A percentile compares a stretch with the other conserved stretches of the same genome.
These are phyloP conservation scores for Sporisorium sorghi DNA, from an alignment of 1,284 basidiomycete species.

Conservation along the genomic window DNA sequence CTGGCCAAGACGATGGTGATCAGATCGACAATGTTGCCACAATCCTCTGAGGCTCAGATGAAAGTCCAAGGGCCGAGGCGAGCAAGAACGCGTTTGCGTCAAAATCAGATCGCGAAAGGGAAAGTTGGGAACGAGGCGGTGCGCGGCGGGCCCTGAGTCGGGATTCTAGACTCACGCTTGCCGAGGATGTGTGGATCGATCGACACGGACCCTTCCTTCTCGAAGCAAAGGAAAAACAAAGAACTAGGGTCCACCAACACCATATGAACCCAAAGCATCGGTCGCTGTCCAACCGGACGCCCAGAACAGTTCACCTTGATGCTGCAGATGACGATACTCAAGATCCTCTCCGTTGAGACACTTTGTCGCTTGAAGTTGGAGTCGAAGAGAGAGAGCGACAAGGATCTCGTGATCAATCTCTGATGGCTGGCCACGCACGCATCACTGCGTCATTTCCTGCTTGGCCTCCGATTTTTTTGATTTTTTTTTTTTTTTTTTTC, in stretches of 20 bases:
- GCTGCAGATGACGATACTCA: not conserved
- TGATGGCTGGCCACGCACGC: not conserved
- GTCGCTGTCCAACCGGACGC: too few relatives aligned
- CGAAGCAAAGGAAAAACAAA: not conserved
- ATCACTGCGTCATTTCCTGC: conserved; percentile 1
- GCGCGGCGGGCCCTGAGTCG: not conserved
- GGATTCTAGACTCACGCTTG: conserved; percentile 24
- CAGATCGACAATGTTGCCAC: too few relatives aligned
- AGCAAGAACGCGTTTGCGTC: too few relatives aligned
- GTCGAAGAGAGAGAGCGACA: not conserved
- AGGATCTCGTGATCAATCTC: conserved; percentile 13
- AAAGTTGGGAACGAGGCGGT: conserved; percentile 8
- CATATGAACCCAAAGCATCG: too few relatives aligned
- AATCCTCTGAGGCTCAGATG: too few relatives aligned
- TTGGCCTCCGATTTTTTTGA: not conserved
- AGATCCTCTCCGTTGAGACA: not conserved
- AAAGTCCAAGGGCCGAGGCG: too few relatives aligned
- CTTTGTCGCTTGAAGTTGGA: not conserved
- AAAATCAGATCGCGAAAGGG: too few relatives aligned
- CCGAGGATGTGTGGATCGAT: conserved; percentile 33
- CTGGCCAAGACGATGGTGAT: too few relatives aligned
- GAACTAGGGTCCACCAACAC: too few relatives aligned
- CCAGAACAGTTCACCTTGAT: too few relatives aligned
- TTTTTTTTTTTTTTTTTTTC: not conserved
- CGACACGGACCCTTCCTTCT: conserved; percentile 28